Evolutionary conservation across 1,284 basidiomycete species (phyloP).

Genomic region (Trametes sp.): DNA sequence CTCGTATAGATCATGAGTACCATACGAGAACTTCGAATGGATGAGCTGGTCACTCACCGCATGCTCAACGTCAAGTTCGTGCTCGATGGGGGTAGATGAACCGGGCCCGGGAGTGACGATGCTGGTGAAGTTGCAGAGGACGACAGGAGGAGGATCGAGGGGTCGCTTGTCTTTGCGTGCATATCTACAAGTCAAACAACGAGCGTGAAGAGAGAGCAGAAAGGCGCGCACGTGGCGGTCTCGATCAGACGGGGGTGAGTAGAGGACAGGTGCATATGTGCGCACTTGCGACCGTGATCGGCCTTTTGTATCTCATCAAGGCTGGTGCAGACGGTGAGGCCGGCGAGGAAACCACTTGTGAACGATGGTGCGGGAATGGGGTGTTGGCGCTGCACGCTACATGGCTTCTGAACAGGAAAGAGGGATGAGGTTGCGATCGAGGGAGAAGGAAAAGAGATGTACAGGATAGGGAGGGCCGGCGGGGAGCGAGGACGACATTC

Average conservation of each 20-base stretch:
- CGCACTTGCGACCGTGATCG: conserved; percentile 27
- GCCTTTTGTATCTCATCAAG: conserved; percentile 27
- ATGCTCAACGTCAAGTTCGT: conserved; percentile 39
- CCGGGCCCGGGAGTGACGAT: conserved; percentile 39
- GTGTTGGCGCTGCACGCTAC: no score
- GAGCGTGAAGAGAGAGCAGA: no score
- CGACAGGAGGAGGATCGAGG: conserved; percentile 51
- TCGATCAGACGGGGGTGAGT: not conserved
- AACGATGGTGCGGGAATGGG: no score
- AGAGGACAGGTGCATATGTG: not conserved
- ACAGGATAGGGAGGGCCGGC: no score
- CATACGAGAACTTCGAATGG: conserved; percentile 26
- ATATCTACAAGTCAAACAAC: no score
- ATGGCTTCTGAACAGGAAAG: no score
- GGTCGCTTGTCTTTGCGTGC: conserved; percentile 47
- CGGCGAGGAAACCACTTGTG: conserved; percentile 8
- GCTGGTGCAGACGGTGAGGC: conserved; percentile 18
- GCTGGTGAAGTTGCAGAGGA: conserved; percentile 41
- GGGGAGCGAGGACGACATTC: no score
- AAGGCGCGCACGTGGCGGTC: no score
- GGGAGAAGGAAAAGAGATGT: no score
- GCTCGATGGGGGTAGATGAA: conserved; percentile 38
- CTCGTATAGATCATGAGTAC: no score
- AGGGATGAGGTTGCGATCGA: no score
- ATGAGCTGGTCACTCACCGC: conserved; percentile 26